phyloP scores from a whole-genome alignment of 805 yeast genomes.

The Myxozyma udenii region DNA sequence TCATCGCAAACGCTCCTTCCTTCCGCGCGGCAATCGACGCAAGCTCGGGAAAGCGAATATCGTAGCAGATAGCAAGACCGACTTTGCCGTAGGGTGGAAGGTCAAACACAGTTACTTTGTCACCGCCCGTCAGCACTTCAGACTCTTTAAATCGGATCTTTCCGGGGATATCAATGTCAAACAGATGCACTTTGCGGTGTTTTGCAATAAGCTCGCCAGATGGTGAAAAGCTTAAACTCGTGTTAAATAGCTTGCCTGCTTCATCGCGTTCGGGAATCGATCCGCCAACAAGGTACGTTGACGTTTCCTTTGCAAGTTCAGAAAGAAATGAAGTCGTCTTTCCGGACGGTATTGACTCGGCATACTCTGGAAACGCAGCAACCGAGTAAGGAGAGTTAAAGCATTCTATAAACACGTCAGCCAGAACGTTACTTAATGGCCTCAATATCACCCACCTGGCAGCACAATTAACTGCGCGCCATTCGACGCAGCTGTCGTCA shows the following conservation, averaged over 20 bases:
- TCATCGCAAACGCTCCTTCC: slow-evolving; percentile 72
- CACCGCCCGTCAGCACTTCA: slow-evolving; percentile 70
- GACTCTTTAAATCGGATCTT: slow-evolving; percentile 88
- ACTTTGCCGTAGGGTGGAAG: slow-evolving; percentile 63
- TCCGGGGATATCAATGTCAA: slow-evolving; percentile 88
- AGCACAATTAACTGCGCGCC: slow-evolving; percentile 73
- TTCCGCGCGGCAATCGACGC: slow-evolving; percentile 60
- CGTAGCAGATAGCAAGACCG: slow-evolving; percentile 84
- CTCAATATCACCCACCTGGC: slow-evolving; percentile 45
- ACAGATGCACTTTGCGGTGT: slow-evolving; percentile 87
- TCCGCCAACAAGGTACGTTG: slow-evolving; percentile 77
- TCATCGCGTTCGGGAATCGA: slow-evolving; percentile 79
- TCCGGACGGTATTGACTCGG: slow-evolving; percentile 80
- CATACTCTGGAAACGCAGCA: slow-evolving; percentile 77
- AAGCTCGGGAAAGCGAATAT: slow-evolving; percentile 81
- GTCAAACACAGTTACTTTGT: slow-evolving; percentile 73
- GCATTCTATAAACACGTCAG: slow-evolving; percentile 52
- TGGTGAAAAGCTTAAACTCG: slow-evolving; percentile 69
- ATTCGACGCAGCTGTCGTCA: slow-evolving; percentile 62
- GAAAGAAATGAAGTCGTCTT: slow-evolving; percentile 59
- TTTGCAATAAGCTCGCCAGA: slow-evolving; percentile 75
- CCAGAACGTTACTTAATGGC: neutral
- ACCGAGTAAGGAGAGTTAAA: slow-evolving; percentile 95
- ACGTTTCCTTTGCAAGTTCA: slow-evolving; percentile 59
- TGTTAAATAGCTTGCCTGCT: slow-evolving; percentile 60